Evolutionary conservation across 805 yeast genomes (phyloP).

Genomic region (Wickerhamomyces hampshirensis): DNA sequence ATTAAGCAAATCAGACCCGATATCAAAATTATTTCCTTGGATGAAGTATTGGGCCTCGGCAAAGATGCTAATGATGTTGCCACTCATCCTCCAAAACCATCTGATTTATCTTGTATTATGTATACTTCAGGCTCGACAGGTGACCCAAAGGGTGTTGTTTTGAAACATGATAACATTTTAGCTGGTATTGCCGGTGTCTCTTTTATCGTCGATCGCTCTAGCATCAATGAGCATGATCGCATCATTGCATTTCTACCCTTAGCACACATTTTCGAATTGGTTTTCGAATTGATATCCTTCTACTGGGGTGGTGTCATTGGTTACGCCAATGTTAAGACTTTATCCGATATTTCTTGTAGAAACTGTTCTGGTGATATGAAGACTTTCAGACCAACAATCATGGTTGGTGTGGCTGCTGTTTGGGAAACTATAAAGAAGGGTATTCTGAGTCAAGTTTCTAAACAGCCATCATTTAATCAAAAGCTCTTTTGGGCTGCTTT

Average conservation of each 20-base stretch:
- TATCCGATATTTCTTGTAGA: constrained; percentile 74
- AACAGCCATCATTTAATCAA: constrained; percentile 61
- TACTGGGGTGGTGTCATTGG: constrained; percentile 91
- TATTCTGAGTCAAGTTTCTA: constrained; percentile 66
- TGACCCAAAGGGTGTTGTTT: constrained; percentile 72
- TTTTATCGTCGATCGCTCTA: constrained; percentile 48
- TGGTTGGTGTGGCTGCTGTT: constrained; percentile 99
- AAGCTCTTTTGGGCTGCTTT: constrained; percentile 87
- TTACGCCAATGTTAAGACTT: constrained; percentile 88
- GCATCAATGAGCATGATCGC: constrained; percentile 56
- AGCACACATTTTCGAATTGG: constrained; percentile 94
- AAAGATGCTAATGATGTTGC: constrained; percentile 36
- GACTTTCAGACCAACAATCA: constrained; percentile 82
- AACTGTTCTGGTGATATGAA: constrained; percentile 87
- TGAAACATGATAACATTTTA: constrained; percentile 60
- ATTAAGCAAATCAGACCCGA: constrained; percentile 72
- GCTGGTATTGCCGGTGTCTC: constrained; percentile 86
- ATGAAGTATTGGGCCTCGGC: constrained; percentile 68
- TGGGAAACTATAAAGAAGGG: constrained; percentile 97
- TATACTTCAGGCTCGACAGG: constrained; percentile 80
- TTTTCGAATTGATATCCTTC: constrained; percentile 71
- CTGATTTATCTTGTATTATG: constrained; percentile 57
- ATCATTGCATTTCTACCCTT: constrained; percentile 87
- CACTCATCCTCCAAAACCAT: constrained; percentile 38
- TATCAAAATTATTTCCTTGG: constrained; percentile 56